phyloP scores from a whole-genome alignment of 148 eudicot species.

The Euryodendron excelsum region DNA sequence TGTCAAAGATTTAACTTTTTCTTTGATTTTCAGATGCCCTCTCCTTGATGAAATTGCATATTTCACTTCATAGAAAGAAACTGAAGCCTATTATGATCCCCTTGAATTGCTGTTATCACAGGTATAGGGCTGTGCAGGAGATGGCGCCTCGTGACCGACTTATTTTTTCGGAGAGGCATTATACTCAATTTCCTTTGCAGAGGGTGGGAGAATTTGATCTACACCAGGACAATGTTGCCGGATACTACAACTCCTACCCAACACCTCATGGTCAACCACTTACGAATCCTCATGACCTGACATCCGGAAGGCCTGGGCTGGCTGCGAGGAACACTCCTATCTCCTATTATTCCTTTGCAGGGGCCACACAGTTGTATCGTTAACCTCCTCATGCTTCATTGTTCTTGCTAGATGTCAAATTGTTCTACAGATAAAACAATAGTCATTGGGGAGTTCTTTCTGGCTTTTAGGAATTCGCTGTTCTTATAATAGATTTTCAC shows the following conservation, averaged over 20 bases:
- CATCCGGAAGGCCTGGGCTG: slow-evolving; percentile 6
- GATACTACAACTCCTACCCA: slow-evolving; percentile 15
- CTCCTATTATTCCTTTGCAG: slow-evolving; percentile 24
- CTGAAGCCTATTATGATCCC: background rate
- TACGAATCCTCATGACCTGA: slow-evolving; percentile 6
- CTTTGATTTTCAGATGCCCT: background rate
- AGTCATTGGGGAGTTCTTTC: background rate
- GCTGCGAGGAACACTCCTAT: background rate
- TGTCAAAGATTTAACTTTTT: background rate
- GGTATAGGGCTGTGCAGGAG: slow-evolving; percentile 15
- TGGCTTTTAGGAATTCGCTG: background rate
- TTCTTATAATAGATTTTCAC: background rate
- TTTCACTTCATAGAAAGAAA: background rate
- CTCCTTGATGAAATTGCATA: background rate
- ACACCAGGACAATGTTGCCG: background rate
- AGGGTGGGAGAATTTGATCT: slow-evolving; percentile 1
- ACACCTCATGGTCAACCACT: slow-evolving; percentile 10
- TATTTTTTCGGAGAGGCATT: slow-evolving; percentile 4
- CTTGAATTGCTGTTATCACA: slow-evolving; percentile 6
- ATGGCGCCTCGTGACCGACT: slow-evolving; percentile 6
- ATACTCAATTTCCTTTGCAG: slow-evolving; percentile 5
- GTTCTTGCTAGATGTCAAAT: background rate
- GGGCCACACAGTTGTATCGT: slow-evolving; percentile 16
- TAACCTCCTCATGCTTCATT: background rate
- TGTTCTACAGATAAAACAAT: background rate